A percentile compares a stretch with the other conserved stretches of the same genome.
phyloP scores from a whole-genome alignment of 345 rosid genomes.

The Chamaenerion angustifolium region DNA sequence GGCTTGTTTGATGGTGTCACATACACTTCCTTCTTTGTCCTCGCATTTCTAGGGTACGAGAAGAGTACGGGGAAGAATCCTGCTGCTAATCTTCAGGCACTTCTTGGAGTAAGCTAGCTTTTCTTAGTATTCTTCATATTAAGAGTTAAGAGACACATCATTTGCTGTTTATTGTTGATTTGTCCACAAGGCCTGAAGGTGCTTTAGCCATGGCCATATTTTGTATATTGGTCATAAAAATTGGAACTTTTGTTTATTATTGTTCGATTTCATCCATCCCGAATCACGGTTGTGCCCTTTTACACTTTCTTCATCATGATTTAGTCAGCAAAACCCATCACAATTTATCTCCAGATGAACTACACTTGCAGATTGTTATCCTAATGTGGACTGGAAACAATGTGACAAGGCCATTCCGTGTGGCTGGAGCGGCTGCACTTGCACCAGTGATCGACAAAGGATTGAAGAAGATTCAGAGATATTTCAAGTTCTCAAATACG shows the following conservation, averaged over 20 bases:
- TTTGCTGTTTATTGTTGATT: no score
- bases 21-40: constrained; percentile 23
- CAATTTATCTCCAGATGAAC: no score
- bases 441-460: constrained; percentile 12
- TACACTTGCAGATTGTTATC: constrained; percentile 19
- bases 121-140: background rate
- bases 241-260: no score
- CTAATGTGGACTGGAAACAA: constrained; percentile 36
- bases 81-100: constrained; percentile 28
- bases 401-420: constrained; percentile 27
- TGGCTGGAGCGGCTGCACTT: constrained; percentile 17
- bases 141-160: no score
- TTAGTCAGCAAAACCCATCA: no score
- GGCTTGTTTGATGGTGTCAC: constrained; percentile 29
- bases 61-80: constrained; percentile 27
- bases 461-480: constrained; percentile 21
- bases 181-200: no score
- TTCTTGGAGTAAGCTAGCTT: constrained; percentile 17
- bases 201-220: no score
- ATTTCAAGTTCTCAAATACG: constrained; percentile 16
- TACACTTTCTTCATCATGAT: no score
- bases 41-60: constrained; percentile 29
- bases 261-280: no score
- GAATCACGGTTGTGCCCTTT: no score
- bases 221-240: no score